These are phyloP conservation scores for Cucurbita moschata DNA, from an alignment of 306 rosid genomes.

Conservation along the genomic window DNA sequence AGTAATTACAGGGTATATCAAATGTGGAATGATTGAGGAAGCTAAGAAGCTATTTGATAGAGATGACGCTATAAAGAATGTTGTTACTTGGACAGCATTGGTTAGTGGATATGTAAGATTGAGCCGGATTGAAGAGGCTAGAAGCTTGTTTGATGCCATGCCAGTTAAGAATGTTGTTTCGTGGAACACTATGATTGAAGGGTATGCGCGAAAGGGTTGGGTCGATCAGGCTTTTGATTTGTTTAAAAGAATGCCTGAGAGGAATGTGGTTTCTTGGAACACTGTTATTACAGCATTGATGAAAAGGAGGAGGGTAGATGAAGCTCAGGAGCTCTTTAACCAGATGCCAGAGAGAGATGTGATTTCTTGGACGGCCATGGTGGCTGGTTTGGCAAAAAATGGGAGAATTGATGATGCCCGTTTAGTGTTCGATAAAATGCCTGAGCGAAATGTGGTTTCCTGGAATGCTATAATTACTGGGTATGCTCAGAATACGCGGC, in stretches of 20 bases:
- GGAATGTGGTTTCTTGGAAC: slow-evolving; percentile 40
- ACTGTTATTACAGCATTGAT: slow-evolving; percentile 21
- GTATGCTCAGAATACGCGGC: slow-evolving; percentile 21
- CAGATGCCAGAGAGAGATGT: slow-evolving; percentile 31
- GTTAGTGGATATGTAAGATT: slow-evolving; percentile 25
- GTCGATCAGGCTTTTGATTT: slow-evolving; percentile 20
- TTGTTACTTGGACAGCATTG: slow-evolving; percentile 40
- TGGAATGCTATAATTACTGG: slow-evolving; percentile 40
- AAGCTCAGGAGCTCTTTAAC: slow-evolving; percentile 21
- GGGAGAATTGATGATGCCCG: slow-evolving; percentile 37
- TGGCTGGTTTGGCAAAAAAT: slow-evolving; percentile 22
- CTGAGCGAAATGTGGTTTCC: slow-evolving; percentile 25
- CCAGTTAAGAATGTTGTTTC: slow-evolving; percentile 35
- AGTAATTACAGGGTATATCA: slow-evolving; percentile 25
- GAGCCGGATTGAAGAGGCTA: slow-evolving; percentile 22
- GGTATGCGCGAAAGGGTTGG: slow-evolving; percentile 16
- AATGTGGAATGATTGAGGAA: slow-evolving; percentile 25
- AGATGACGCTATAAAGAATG: slow-evolving; percentile 28
- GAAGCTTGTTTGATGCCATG: slow-evolving; percentile 27
- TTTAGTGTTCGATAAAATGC: slow-evolving; percentile 26
- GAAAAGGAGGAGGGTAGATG: slow-evolving; percentile 19
- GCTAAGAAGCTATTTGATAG: slow-evolving; percentile 31
- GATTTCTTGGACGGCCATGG: slow-evolving; percentile 37
- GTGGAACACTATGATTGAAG: slow-evolving; percentile 47
- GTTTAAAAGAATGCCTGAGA: slow-evolving; percentile 31